These are phyloP conservation scores for Fusarium newnesense DNA, from an alignment of 2,329 filamentous ascomycete genomes.

Conservation along the genomic window DNA sequence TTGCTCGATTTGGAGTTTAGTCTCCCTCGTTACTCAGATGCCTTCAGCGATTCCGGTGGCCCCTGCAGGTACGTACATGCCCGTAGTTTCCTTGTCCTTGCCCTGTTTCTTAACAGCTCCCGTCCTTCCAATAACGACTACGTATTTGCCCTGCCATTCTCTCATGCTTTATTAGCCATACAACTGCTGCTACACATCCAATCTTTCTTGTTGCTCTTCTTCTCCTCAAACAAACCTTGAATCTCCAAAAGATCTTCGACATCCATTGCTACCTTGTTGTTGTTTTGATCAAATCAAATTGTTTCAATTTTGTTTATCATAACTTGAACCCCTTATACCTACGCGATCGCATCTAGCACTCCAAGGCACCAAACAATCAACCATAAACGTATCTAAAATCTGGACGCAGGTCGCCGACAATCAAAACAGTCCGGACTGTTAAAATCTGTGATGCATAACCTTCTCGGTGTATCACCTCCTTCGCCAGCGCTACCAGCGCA, in stretches of 20 bases:
- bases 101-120: slow-evolving; percentile 32
- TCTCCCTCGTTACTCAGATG: slow-evolving; percentile 42
- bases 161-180: slow-evolving; percentile 35
- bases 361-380: slow-evolving; percentile 10
- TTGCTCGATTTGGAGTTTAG: slow-evolving; percentile 34
- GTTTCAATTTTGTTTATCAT: background rate
- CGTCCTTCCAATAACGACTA: slow-evolving; percentile 17
- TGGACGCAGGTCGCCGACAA: slow-evolving; percentile 50
- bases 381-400: slow-evolving; percentile 12
- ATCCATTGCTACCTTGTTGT: slow-evolving; percentile 12
- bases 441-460: slow-evolving; percentile 59
- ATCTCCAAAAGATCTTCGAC: slow-evolving; percentile 26
- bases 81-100: slow-evolving; percentile 35
- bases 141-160: slow-evolving; percentile 29
- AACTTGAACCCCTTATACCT: slow-evolving; percentile 6
- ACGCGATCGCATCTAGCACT: slow-evolving; percentile 18
- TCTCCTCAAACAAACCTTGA: slow-evolving; percentile 18
- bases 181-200: slow-evolving; percentile 26
- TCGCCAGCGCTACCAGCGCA: slow-evolving; percentile 44
- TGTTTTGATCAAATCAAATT: slow-evolving; percentile 8
- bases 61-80: slow-evolving; percentile 42
- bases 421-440: slow-evolving; percentile 55
- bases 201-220: slow-evolving; percentile 6
- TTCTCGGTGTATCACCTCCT: slow-evolving; percentile 48
- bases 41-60: slow-evolving; percentile 45